These are phyloP conservation scores for Colletotrichum falcatum DNA, from an alignment of 2,329 filamentous ascomycete genomes.

Conservation along the genomic window DNA sequence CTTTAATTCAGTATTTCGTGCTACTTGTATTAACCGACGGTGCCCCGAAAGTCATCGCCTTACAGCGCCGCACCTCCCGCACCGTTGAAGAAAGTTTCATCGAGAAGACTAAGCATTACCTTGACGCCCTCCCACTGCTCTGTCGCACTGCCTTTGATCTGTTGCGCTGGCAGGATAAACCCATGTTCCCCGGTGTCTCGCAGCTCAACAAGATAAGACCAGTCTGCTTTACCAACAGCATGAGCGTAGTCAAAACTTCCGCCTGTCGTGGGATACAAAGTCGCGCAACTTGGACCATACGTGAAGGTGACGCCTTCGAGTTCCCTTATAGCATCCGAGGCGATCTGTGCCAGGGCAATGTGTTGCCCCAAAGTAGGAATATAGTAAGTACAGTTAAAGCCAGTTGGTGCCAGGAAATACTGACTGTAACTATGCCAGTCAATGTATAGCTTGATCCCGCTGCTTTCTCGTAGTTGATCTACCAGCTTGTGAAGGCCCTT, in stretches of 20 bases:
- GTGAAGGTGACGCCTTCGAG: constrained; percentile 48
- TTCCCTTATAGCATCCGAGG: constrained; percentile 27
- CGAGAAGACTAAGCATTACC: constrained; percentile 48
- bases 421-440: constrained; percentile 62
- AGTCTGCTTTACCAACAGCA: constrained; percentile 47
- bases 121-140: constrained; percentile 53
- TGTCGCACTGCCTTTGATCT: constrained; percentile 51
- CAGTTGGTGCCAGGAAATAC: constrained; percentile 56
- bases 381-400: constrained; percentile 56
- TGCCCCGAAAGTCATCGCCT: too few species aligned
- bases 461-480: constrained; percentile 47
- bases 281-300: constrained; percentile 52
- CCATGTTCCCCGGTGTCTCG: constrained; percentile 50
- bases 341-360: constrained; percentile 46
- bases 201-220: constrained; percentile 55
- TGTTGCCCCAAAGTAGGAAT: constrained; percentile 55
- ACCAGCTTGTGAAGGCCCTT: constrained; percentile 54
- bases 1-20: background rate
- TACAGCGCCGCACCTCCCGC: background rate
- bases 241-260: constrained; percentile 47
- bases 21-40: background rate
- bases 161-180: constrained; percentile 52
- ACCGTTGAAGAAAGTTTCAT: constrained; percentile 52
- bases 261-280: constrained; percentile 51
- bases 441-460: constrained; percentile 59